Base-by-base conservation (phyloP, 2,329 filamentous ascomycete genomes). In the Basipetospora chlamydospora region DNA sequence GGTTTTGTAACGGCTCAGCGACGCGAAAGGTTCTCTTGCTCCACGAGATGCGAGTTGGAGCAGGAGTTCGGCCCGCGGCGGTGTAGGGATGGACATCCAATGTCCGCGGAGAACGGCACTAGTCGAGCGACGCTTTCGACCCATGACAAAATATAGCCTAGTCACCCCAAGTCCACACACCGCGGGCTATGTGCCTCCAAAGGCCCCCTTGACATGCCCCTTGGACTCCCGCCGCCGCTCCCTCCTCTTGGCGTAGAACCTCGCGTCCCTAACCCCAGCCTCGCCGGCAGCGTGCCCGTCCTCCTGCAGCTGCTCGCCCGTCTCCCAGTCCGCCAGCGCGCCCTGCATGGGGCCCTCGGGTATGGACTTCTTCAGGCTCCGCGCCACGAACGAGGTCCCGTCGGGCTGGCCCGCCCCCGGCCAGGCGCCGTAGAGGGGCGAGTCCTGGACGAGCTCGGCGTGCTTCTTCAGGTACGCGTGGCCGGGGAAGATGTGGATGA, bases 301-400 rank as follows among this genome's bases (percentile, higher is more conserved):
- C 13, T 44, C 42, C 28, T 44, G 43, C 20, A 45, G 41, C 30
- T 47, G 45, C 7, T 48, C 47, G 16, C 47, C 46, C 8, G 45
- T 44, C 33, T 54, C 53, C 66, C 66, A 70, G 43, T 67, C 59
- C 17, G 52, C 52, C 22, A 69, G 48, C 4, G 60, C 64, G 6
- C 50, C 49, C 7, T 50, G 46, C 12, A 52, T 50, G 38, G 63
- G 49, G 23, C 48, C 56, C 6, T 47, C 41, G 1, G 64, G 65
- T 17, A 67, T 47, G 2, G 56, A 54, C 21, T 51, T 50, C 37
- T 46, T 47, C 31, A 70, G 50, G 3, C 55, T 55, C 13, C 50
- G 48, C 7, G 54, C 53, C 17, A 57, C 46, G 37, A 61, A 54
- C 11, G 59, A 56, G 26, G 58, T 43, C 21, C 49, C 46, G 20